Percentiles rank a stretch among this genome's conserved stretches.
These are phyloP conservation scores for Blastomyces parvus DNA, from an alignment of 2,329 filamentous ascomycete species.

Conservation along the genomic window DNA sequence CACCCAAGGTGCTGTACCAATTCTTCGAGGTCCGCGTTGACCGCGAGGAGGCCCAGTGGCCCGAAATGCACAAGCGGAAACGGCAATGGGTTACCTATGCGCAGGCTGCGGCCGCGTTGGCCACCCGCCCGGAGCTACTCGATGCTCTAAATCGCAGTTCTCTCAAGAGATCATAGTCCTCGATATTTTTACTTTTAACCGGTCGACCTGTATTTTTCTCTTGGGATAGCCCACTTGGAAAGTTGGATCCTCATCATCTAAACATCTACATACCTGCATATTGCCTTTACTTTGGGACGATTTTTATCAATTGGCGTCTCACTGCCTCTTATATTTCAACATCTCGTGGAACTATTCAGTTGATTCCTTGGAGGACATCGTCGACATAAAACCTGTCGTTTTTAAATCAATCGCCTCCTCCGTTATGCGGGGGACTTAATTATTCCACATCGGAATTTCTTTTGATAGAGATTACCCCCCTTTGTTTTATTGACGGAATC, in stretches of 20 bases:
- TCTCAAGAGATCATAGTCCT: constrained; percentile 41
- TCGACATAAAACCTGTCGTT: background rate
- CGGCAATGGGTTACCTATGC: constrained; percentile 81
- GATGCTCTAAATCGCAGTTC: constrained; percentile 78
- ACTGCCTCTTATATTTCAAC: background rate
- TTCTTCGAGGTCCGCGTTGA: constrained; percentile 74
- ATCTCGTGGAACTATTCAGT: background rate
- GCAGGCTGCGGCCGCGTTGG: constrained; percentile 69
- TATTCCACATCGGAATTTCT: background rate
- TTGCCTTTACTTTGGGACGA: background rate
- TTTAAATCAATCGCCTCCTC: background rate
- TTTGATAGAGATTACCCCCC: background rate
- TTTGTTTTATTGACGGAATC: background rate
- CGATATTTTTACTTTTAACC: background rate
- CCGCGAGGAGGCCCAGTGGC: constrained; percentile 79
- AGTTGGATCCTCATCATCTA: background rate
- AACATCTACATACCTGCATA: background rate
- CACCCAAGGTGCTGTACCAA: constrained; percentile 57
- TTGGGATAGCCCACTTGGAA: background rate
- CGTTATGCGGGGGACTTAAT: background rate
- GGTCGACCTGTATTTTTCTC: background rate
- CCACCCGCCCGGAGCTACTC: constrained; percentile 71
- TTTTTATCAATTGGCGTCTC: background rate
- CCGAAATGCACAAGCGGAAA: constrained; percentile 83
- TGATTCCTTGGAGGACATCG: background rate